A percentile compares a stretch with the other conserved stretches of the same genome.
phyloP scores from a whole-genome alignment of 1,284 basidiomycete genomes.

The Malassezia arunalokei region DNA sequence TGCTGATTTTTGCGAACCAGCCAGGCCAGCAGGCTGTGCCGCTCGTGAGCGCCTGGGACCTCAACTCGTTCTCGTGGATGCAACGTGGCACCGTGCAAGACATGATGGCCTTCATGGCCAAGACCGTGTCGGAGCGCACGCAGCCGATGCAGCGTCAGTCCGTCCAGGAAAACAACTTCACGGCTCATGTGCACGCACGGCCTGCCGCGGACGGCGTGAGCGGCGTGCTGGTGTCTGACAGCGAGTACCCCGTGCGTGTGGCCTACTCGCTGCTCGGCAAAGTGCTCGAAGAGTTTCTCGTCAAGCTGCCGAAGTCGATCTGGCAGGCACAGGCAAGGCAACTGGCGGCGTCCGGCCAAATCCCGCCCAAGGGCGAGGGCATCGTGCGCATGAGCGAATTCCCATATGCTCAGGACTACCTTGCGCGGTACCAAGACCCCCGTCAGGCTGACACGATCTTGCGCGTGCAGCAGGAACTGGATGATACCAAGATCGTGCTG shows the following conservation, averaged over 20 bases:
- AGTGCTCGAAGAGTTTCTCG: constrained; percentile 79
- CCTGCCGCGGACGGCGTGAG: constrained; percentile 44
- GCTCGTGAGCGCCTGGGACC: constrained; percentile 65
- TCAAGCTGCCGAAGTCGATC: constrained; percentile 59
- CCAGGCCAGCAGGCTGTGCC: constrained; percentile 50
- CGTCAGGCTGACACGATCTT: constrained; percentile 96
- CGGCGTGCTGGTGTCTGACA: constrained; percentile 86
- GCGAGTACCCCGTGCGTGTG: constrained; percentile 90
- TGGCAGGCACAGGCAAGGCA: constrained; percentile 49
- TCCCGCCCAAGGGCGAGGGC: constrained; percentile 38
- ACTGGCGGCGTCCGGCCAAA: constrained; percentile 29
- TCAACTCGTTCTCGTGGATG: constrained; percentile 87
- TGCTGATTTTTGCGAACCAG: constrained; percentile 39
- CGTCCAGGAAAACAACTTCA: constrained; percentile 87
- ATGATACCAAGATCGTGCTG: constrained; percentile 92
- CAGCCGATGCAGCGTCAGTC: constrained; percentile 59
- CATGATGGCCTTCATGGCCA: constrained; percentile 45
- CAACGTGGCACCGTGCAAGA: constrained; percentile 54
- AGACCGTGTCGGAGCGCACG: constrained; percentile 82
- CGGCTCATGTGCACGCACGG: constrained; percentile 69
- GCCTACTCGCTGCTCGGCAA: constrained; percentile 92
- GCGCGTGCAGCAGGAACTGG: constrained; percentile 93
- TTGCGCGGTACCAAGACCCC: constrained; percentile 93
- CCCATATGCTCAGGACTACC: constrained; percentile 60
- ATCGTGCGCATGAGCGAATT: constrained; percentile 36